Percentiles rank a stretch among this genome's conserved stretches.
Evolutionary conservation across 2,329 filamentous ascomycete genomes (phyloP).

Genomic region (Pestalotiopsis sp.): DNA sequence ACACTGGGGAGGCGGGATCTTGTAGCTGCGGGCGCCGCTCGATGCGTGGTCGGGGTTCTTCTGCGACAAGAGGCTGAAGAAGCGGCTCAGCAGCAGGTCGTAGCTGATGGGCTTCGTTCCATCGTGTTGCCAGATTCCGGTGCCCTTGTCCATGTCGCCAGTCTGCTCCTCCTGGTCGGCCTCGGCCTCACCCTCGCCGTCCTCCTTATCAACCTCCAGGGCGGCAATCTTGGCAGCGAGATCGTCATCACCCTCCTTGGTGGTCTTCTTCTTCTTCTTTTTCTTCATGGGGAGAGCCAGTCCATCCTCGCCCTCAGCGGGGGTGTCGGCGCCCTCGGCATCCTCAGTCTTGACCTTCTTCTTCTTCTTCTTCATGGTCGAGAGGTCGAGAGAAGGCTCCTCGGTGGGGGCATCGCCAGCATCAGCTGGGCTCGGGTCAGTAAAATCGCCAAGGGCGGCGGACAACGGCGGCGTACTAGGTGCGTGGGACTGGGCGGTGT

Average conservation of each 20-base stretch:
- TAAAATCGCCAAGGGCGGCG: slow-evolving; percentile 57
- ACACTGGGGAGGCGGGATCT: slow-evolving; percentile 98
- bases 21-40: slow-evolving; percentile 91
- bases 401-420: slow-evolving; percentile 37
- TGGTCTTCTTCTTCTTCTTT: slow-evolving; percentile 60
- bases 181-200: slow-evolving; percentile 45
- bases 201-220: slow-evolving; percentile 67
- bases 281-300: slow-evolving; percentile 80
- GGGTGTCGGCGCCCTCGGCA: slow-evolving; percentile 48
- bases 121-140: slow-evolving; percentile 88
- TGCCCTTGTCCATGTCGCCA: slow-evolving; percentile 85
- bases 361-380: slow-evolving; percentile 77
- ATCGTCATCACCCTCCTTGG: slow-evolving; percentile 51
- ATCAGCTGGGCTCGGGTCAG: slow-evolving; percentile 50
- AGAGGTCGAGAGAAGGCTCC: slow-evolving; percentile 68
- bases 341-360: slow-evolving; percentile 67
- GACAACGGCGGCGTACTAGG: slow-evolving; percentile 65
- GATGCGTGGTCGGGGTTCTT: slow-evolving; percentile 96
- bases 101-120: slow-evolving; percentile 80
- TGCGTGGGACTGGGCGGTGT: slow-evolving; percentile 80
- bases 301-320: slow-evolving; percentile 62
- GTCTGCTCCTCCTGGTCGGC: slow-evolving; percentile 59
- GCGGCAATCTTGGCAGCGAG: slow-evolving; percentile 65
- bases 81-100: slow-evolving; percentile 82
- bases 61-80: slow-evolving; percentile 92